phyloP scores from a whole-genome alignment of 2,329 filamentous ascomycete genomes.

The Penicillium sclerotigenum region DNA sequence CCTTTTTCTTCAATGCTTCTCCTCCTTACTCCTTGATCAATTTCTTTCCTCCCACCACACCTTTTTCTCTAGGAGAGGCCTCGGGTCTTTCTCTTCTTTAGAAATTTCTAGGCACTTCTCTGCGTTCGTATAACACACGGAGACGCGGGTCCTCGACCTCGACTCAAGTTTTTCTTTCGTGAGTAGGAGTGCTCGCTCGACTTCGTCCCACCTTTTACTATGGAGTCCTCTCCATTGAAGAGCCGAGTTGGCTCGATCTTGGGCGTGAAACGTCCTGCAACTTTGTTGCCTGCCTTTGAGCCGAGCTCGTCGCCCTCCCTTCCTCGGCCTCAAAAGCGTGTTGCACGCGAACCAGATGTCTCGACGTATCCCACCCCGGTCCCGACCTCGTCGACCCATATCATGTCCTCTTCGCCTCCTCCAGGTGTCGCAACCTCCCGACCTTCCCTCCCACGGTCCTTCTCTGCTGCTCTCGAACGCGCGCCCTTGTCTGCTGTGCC shows the following conservation, averaged over 20 bases:
- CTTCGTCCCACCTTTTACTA: constrained; percentile 19
- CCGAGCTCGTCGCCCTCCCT: constrained; percentile 49
- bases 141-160: constrained; percentile 27
- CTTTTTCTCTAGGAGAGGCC: constrained; percentile 11
- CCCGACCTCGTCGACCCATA: constrained; percentile 88
- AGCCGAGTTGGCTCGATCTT: constrained; percentile 35
- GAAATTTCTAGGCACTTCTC: constrained; percentile 15
- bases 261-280: constrained; percentile 47
- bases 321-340: constrained; percentile 47
- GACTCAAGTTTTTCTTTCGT: constrained; percentile 19
- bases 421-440: constrained; percentile 52
- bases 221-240: constrained; percentile 43
- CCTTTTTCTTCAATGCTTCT: constrained; percentile 23
- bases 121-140: constrained; percentile 16
- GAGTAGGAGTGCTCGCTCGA: constrained; percentile 16
- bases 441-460: constrained; percentile 59
- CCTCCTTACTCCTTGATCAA: constrained; percentile 25
- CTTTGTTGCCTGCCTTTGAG: constrained; percentile 50
- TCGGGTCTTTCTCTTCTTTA: constrained; percentile 12
- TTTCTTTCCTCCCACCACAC: constrained; percentile 24
- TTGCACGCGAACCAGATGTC: constrained; percentile 43
- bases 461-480: constrained; percentile 66
- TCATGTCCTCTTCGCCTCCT: constrained; percentile 79
- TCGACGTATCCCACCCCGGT: constrained; percentile 86
- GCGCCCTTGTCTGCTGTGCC: constrained; percentile 79